phyloP scores from a whole-genome alignment of 192 early-diverging fungal genomes.

The Backusella liffmaniae region DNA sequence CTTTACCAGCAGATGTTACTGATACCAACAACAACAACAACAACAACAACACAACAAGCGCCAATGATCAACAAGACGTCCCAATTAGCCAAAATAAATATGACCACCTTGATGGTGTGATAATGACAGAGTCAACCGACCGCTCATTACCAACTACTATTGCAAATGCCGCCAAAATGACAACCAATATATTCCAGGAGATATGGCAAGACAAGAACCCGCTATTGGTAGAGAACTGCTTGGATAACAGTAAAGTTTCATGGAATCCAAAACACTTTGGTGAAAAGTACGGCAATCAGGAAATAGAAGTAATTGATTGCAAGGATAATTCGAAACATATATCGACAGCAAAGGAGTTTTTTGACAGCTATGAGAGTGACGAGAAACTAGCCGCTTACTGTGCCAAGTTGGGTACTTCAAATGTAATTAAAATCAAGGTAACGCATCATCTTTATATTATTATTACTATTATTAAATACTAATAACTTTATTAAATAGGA shows the following conservation, averaged over 20 bases:
- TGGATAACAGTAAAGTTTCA: constrained; percentile 13
- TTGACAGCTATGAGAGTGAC: constrained; percentile 42
- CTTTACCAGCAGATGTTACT: too few species aligned
- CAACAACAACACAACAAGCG: too few species aligned
- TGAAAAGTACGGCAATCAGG: constrained; percentile 41
- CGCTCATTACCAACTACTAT: too few species aligned
- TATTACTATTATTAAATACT: neutral
- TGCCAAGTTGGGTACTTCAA: constrained; percentile 45
- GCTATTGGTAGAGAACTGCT: neutral
- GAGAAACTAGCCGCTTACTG: constrained; percentile 20
- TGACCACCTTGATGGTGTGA: too few species aligned
- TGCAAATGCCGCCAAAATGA: too few species aligned
- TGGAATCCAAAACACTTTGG: constrained; percentile 39
- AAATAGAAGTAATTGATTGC: constrained; percentile 55
- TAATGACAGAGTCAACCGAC: too few species aligned
- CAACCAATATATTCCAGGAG: too few species aligned
- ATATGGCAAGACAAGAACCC: neutral
- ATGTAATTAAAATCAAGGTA: neutral
- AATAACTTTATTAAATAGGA: constrained; percentile 25
- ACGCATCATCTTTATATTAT: neutral
- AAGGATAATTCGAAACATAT: constrained; percentile 2
- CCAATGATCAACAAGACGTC: too few species aligned
- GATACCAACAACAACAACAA: too few species aligned
- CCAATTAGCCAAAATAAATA: too few species aligned
- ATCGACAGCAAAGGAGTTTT: constrained; percentile 46